A percentile compares a stretch with the other conserved stretches of the same genome.
Evolutionary conservation across 306 rosid species (phyloP).

Genomic region (Astragalus glycyphyllos): DNA sequence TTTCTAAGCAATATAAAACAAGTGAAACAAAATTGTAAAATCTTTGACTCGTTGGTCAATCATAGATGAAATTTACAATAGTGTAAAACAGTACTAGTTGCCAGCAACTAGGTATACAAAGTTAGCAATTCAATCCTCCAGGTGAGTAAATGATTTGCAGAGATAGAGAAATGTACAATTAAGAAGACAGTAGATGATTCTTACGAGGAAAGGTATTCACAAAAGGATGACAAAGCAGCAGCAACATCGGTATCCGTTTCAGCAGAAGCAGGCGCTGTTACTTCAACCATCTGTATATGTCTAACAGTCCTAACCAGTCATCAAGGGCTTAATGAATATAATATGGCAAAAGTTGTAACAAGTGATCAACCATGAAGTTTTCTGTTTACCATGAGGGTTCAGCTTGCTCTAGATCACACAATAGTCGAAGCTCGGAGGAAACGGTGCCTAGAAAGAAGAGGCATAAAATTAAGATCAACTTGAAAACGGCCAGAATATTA

Average conservation of each 20-base stretch:
- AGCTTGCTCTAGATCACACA: slow-evolving; percentile 86
- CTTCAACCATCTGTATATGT: slow-evolving; percentile 91
- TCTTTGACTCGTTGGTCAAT: not conserved
- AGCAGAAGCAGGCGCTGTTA: slow-evolving; percentile 88
- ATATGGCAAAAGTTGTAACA: slow-evolving; percentile 16
- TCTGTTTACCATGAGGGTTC: slow-evolving; percentile 78
- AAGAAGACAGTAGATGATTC: slow-evolving; percentile 41
- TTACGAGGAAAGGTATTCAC: slow-evolving; percentile 99
- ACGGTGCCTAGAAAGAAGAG: slow-evolving; percentile 59
- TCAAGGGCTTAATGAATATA: slow-evolving; percentile 20
- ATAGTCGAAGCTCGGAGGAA: slow-evolving; percentile 81
- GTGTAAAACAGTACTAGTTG: not conserved
- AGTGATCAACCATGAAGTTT: slow-evolving; percentile 19
- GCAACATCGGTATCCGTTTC: slow-evolving; percentile 81
- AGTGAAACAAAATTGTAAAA: slow-evolving; percentile 1
- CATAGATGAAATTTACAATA: not conserved
- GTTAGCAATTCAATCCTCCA: not conserved
- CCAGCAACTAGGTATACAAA: not conserved
- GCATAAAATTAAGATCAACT: slow-evolving; percentile 20
- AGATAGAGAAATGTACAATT: not conserved
- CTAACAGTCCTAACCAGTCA: slow-evolving; percentile 70
- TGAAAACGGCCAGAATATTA: slow-evolving; percentile 15
- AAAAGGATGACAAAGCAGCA: slow-evolving; percentile 76
- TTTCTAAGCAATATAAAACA: not conserved
- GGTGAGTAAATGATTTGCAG: not conserved